Conservation (phyloP, 2,329 filamentous ascomycete genomes). For the Clonostachys rosea region DNA sequence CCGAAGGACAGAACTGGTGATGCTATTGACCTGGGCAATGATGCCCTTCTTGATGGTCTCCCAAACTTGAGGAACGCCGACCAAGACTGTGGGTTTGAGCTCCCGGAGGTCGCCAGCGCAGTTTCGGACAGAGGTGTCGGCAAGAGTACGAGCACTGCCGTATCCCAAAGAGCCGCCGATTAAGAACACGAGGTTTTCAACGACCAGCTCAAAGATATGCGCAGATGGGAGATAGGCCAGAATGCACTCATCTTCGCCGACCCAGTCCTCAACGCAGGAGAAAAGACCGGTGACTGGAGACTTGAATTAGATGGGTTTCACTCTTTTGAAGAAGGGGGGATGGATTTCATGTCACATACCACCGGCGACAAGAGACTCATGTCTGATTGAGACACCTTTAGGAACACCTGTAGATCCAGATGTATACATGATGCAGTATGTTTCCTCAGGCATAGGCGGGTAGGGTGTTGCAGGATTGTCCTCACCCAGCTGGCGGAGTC, state of each 20-base stretch:
- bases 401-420: constrained; percentile 86
- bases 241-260: constrained; percentile 73
- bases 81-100: constrained; percentile 75
- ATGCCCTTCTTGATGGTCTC: constrained; percentile 70
- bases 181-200: constrained; percentile 71
- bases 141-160: constrained; percentile 86
- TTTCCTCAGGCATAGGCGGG: constrained; percentile 68
- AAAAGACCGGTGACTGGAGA: constrained; percentile 71
- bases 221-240: constrained; percentile 90
- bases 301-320: too few species aligned
- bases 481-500: constrained; percentile 53
- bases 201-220: constrained; percentile 86
- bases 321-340: too few species aligned
- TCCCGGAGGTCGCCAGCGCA: constrained; percentile 92
- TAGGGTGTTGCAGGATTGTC: constrained; percentile 68
- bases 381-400: constrained; percentile 82
- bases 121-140: constrained; percentile 78
- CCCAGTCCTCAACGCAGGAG: constrained; percentile 69
- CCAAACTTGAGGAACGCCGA: constrained; percentile 89
- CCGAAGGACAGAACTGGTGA: constrained; percentile 63
- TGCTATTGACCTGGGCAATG: constrained; percentile 68
- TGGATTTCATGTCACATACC: constrained; percentile 46
- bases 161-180: constrained; percentile 77
- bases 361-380: constrained; percentile 75
- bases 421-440: constrained; percentile 83